Conservation (phyloP, 2,329 filamentous ascomycete genomes). For the Calonectria montana region DNA sequence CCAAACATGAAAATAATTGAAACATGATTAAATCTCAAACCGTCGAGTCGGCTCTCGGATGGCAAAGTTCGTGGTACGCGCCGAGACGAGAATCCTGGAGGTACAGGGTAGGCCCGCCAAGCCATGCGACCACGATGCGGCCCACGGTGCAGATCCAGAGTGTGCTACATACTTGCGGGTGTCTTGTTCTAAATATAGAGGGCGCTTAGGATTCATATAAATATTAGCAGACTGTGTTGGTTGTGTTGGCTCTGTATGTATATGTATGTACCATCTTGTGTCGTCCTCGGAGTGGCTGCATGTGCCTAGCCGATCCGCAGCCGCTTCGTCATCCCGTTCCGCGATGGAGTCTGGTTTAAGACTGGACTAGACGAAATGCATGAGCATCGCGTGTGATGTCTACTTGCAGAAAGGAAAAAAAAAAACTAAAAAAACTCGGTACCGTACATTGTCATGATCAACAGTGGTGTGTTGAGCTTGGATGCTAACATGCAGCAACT, state of each 20-base stretch:
- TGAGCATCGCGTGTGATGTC: neutral
- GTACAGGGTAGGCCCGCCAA: neutral
- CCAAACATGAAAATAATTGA: neutral
- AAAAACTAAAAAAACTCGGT: neutral
- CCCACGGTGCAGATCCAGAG: neutral
- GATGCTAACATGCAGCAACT: neutral
- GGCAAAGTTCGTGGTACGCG: neutral
- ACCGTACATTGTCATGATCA: neutral
- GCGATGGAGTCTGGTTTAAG: neutral
- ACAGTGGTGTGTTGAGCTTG: neutral
- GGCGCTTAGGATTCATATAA: constrained; percentile 2
- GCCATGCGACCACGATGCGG: neutral
- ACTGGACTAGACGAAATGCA: neutral
- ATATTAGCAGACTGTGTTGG: neutral
- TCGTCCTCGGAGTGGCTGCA: constrained; percentile 4
- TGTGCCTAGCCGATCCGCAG: neutral
- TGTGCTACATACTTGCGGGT: neutral
- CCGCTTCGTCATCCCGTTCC: neutral
- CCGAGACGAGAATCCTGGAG: neutral
- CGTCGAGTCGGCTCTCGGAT: neutral
- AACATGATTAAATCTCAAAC: neutral
- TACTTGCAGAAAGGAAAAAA: neutral
- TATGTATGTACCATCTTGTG: neutral
- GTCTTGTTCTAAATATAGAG: constrained; percentile 8
- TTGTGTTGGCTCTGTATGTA: neutral